Percentiles rank a stretch among this genome's conserved stretches.
Conservation (phyloP, 306 rosid genomes). For the Dryas drummondii region DNA sequence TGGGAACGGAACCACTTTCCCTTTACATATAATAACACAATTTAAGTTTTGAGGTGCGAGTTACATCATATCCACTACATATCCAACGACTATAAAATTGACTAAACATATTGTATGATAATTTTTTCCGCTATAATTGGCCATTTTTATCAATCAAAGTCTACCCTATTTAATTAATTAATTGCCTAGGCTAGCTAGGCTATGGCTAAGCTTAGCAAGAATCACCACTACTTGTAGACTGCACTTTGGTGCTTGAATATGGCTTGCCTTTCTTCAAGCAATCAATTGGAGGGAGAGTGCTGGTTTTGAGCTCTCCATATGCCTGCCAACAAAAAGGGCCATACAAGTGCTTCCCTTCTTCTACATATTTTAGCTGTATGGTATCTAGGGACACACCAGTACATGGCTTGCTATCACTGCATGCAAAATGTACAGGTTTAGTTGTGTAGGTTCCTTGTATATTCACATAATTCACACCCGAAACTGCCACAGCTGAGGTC, state of each 20-base stretch:
- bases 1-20: too few relatives aligned
- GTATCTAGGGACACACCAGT: slow-evolving; percentile 61
- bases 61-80: too few relatives aligned
- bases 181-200: slow-evolving; percentile 3
- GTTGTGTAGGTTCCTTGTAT: slow-evolving; percentile 63
- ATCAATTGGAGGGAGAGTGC: slow-evolving; percentile 50
- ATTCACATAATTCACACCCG: slow-evolving; percentile 49
- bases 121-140: too few relatives aligned
- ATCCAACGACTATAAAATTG: too few relatives aligned
- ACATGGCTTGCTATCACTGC: slow-evolving; percentile 76
- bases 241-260: slow-evolving; percentile 9
- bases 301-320: slow-evolving; percentile 60
- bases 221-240: slow-evolving; percentile 25
- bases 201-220: slow-evolving; percentile 42
- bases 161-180: neutral
- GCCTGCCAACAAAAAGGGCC: slow-evolving; percentile 81
- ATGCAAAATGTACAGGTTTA: slow-evolving; percentile 61
- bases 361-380: slow-evolving; percentile 43
- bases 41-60: too few relatives aligned
- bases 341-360: slow-evolving; percentile 16
- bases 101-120: too few relatives aligned
- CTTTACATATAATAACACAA: too few relatives aligned
- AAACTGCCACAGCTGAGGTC: slow-evolving; percentile 71
- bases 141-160: too few relatives aligned
- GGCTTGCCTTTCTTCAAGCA: slow-evolving; percentile 59